Base-by-base conservation (phyloP, 805 yeast genomes). In the Cyberlindnera veronae region DNA sequence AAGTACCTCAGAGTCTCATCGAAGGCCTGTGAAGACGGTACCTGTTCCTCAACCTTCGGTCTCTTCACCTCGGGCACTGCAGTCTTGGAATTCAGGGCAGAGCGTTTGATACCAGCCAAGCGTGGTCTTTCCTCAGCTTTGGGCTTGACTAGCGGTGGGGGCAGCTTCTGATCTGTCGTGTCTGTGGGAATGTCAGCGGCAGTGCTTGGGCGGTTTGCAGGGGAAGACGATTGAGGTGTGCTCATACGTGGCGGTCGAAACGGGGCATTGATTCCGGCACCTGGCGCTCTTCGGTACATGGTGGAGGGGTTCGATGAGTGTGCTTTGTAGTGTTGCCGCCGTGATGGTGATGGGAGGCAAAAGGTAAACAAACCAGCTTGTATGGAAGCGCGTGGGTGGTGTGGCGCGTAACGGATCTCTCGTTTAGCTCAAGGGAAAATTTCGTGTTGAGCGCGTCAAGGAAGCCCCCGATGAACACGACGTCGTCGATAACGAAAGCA, bases 211-310 rank as follows among this genome's bases (percentile, higher is more conserved):
- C 19, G 27, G 13, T 12, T 11, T 18, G 10, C 10, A 27, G 23
- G 16, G 6, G 28, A 26, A 7, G 39, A 32, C 4, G 34, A 14
- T 15, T 36, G 38, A 8, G 40, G 42, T 12, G 31, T 16, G 11
- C 34, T 27, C 50, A 46, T 40, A 4, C 51, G 45, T 8, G 51
- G 51, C 13, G 51, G 41, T 33, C 33, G 44, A 41, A 48, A 48
- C 3, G 49, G 49, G 2, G 47, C 47, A 34, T 36, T 41, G 13
- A 37, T 36, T 24, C 41, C 16, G 6, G 38, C 9, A 6, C 30
- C 30, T 1, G 18, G 14, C 8, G 44, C 32, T 16, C 45, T 21
- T 24, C 47, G 23, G 41, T 46, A 43, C 47, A 46, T 42, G 14
- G 21, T 13, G 12, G 16, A 10, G 4, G 18, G n/a, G n/a, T n/a